Base-by-base conservation (phyloP, 2,329 filamentous ascomycete species). In the Ceratocystis huliohia region DNA sequence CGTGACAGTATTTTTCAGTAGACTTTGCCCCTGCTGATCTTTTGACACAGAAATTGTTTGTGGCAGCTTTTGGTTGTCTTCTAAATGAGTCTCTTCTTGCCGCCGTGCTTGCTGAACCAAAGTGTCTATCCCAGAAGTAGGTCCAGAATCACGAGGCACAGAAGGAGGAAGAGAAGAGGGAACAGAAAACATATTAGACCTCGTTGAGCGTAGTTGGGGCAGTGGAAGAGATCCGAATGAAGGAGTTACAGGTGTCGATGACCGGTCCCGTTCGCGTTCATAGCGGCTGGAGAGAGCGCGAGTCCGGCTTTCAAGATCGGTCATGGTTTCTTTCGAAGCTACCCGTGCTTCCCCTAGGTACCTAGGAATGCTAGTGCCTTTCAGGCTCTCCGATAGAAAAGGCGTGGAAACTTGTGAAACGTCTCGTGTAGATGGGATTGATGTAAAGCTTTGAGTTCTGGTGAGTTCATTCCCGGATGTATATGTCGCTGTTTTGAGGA, bases 251-350 rank as follows among this genome's bases (percentile, higher is more conserved):
- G 64, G 64, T 4, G 53, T 65, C 5, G 64, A 57, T 13, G 53
- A 50, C 4, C 28, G 53, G 8, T 57, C 62, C 37, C 45, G 44
- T 20, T 45, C 66, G 20, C 63, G 45, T 22, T 65, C 66, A 15
- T 61, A 59, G 33, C 61, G 41, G 15, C 61, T 37, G 33, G 66
- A 61, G 20, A 68, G 61, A 44, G 64, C 66, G 3, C 64, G 59
- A 10, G 66, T 68, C 7, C 66, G 59, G 2, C 22, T 63, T 45
- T 68, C 66, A n/a, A 68, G 64, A n/a, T 68, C 66, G 8, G 59
- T 50, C 66, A 68, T 68, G 3, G 66, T 66, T 44, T 68, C 66
- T 41, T 66, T 65, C 6, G 64, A 66, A 28, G 64, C 61, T 22
- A 68, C 50, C 8, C 66, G 59, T 5, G 59, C 64, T 37, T 66